Conservation (phyloP, 176 grass and related monocot genomes). For the Luzula sylvatica region DNA sequence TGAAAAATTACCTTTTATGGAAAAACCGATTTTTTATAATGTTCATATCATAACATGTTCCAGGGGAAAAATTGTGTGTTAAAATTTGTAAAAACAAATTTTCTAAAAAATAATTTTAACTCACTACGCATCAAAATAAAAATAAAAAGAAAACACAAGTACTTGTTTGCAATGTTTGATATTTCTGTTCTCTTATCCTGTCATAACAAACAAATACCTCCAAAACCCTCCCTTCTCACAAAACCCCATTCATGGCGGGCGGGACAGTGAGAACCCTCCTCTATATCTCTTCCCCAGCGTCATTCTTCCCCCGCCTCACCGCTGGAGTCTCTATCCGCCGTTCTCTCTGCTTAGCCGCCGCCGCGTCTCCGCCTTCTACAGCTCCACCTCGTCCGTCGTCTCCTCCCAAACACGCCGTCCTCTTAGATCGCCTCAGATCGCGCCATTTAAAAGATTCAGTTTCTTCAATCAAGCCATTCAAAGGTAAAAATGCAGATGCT, state of each 20-base stretch:
- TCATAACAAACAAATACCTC: no score
- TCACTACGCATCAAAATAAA: no score
- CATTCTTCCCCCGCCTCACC: slow-evolving; percentile 9
- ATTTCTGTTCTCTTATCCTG: neutral
- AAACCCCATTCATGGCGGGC: slow-evolving; percentile 35
- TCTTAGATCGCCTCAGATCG: slow-evolving; percentile 72
- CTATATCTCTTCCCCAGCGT: slow-evolving; percentile 37
- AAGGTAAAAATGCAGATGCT: neutral
- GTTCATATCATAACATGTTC: no score
- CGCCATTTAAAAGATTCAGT: slow-evolving; percentile 68
- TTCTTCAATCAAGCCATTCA: neutral
- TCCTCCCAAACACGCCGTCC: slow-evolving; percentile 49
- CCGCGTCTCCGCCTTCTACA: slow-evolving; percentile 10
- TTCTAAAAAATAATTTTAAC: no score
- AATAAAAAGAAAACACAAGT: no score
- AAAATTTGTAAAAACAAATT: no score
- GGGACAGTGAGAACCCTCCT: slow-evolving; percentile 32
- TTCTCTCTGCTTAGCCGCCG: slow-evolving; percentile 27
- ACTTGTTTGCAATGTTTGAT: no score
- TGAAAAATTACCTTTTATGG: no score
- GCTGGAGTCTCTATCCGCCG: slow-evolving; percentile 36
- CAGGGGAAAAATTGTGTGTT: no score
- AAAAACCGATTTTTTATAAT: no score
- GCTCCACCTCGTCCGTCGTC: slow-evolving; percentile 8
- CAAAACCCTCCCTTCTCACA: slow-evolving; percentile 9